These are phyloP conservation scores for Curvularia sp. DNA, from an alignment of 2,329 filamentous ascomycete genomes.

Conservation along the genomic window DNA sequence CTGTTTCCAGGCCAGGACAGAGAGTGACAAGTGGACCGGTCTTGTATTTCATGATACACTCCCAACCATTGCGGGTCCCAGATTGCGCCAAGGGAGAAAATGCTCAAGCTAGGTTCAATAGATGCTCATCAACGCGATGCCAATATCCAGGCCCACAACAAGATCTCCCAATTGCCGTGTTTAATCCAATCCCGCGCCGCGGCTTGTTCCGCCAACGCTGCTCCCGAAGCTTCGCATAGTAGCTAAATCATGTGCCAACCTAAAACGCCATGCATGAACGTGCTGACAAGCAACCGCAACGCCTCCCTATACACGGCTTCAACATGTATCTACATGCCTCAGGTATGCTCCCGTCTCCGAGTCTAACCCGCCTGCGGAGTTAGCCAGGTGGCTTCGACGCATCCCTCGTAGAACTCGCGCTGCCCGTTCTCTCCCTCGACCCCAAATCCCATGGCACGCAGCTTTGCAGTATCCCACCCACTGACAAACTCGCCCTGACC, in stretches of 20 bases:
- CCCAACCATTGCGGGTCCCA: background rate
- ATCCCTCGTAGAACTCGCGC: constrained; percentile 42
- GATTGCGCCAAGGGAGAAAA: constrained; percentile 3
- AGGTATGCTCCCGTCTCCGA: constrained; percentile 5
- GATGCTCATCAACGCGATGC: constrained; percentile 6
- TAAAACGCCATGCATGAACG: constrained; percentile 38
- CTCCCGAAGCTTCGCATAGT: constrained; percentile 8
- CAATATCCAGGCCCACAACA: constrained; percentile 7
- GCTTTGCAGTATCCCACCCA: constrained; percentile 50
- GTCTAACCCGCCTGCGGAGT: constrained; percentile 40
- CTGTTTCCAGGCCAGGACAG: background rate
- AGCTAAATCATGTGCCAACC: constrained; percentile 25
- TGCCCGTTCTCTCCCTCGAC: constrained; percentile 43
- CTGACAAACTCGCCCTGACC: constrained; percentile 48
- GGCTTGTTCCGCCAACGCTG: constrained; percentile 6
- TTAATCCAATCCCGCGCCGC: background rate
- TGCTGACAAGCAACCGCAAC: constrained; percentile 32
- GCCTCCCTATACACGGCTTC: constrained; percentile 29
- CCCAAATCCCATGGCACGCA: constrained; percentile 46
- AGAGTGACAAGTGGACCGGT: background rate
- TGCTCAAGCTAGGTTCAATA: constrained; percentile 16
- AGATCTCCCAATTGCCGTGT: background rate
- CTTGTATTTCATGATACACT: background rate
- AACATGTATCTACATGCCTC: constrained; percentile 10
- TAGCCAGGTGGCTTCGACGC: constrained; percentile 50